Percentiles rank a stretch among this genome's conserved stretches.
Conservation (phyloP, 352 stramenopile species). For the Globisporangium polare region DNA sequence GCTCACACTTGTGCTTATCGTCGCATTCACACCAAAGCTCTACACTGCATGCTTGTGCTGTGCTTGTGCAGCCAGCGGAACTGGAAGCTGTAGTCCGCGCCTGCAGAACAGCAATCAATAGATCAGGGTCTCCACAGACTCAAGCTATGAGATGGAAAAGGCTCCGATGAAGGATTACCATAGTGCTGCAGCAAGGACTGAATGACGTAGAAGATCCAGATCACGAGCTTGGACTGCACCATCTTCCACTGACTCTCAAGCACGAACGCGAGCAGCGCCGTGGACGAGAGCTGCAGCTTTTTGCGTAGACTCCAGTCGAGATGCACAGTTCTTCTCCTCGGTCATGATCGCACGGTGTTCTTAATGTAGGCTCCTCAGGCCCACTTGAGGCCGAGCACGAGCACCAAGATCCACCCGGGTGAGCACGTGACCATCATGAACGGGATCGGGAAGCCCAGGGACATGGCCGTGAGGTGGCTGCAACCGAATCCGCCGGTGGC, state of each 20-base stretch:
- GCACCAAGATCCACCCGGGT: background rate
- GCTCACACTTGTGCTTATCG: background rate
- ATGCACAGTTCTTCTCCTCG: background rate
- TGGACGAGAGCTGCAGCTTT: conserved; percentile 5
- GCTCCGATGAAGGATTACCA: background rate
- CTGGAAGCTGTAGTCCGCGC: conserved; percentile 8
- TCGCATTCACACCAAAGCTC: background rate
- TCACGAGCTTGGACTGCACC: conserved; percentile 28
- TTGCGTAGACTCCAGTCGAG: conserved; percentile 1
- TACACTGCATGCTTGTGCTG: background rate
- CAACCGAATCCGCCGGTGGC: background rate
- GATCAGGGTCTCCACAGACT: background rate
- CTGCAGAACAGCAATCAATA: background rate
- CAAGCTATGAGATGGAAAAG: background rate
- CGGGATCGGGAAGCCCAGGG: background rate
- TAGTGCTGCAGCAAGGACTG: conserved; percentile 7
- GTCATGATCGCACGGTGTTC: background rate
- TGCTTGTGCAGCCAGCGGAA: conserved; percentile 5
- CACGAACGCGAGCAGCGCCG: conserved; percentile 28
- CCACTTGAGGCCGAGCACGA: background rate
- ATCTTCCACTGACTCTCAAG: conserved; percentile 25
- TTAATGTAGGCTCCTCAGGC: background rate
- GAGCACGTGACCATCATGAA: background rate
- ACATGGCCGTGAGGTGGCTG: background rate
- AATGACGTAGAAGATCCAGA: conserved; percentile 23